Evolutionary conservation across 371 early-diverging fungal genomes (phyloP).

Genomic region (Mortierella sp.): DNA sequence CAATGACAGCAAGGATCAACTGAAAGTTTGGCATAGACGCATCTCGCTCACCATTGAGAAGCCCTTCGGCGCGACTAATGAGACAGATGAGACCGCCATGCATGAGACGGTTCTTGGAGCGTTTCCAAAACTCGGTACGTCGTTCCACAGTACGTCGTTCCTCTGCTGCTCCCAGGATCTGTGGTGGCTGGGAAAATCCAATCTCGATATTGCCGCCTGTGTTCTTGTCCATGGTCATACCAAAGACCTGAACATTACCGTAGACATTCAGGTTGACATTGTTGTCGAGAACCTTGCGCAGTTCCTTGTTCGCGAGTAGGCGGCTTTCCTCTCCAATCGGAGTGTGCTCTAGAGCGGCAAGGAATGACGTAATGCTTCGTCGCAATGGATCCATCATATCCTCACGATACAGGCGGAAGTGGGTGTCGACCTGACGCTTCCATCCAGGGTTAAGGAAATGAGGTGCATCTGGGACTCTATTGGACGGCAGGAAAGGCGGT

Average conservation of each 20-base stretch:
- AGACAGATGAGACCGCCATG: conserved; percentile 60
- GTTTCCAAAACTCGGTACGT: conserved; percentile 55
- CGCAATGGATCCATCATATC: conserved; percentile 59
- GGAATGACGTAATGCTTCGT: conserved; percentile 34
- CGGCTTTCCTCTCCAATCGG: too few relatives aligned
- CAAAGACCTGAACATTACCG: conserved; percentile 41
- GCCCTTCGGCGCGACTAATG: conserved; percentile 26
- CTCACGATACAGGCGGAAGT: conserved; percentile 68
- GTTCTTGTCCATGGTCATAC: conserved; percentile 26
- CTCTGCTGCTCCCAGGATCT: not conserved
- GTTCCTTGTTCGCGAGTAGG: too few relatives aligned
- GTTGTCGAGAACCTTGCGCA: conserved; percentile 28
- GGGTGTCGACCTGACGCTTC: conserved; percentile 62
- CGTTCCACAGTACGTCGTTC: too few relatives aligned
- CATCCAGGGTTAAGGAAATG: conserved; percentile 63
- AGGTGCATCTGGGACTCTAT: conserved; percentile 43
- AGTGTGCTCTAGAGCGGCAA: conserved; percentile 22
- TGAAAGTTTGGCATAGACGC: conserved; percentile 18
- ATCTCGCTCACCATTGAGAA: too few relatives aligned
- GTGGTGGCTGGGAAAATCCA: conserved; percentile 37
- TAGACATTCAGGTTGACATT: conserved; percentile 53
- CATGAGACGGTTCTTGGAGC: conserved; percentile 51
- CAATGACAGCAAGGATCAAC: conserved; percentile 59
- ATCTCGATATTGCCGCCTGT: conserved; percentile 42
- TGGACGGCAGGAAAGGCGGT: conserved; percentile 59